Evolutionary conservation across 352 stramenopile genomes (phyloP).

Genomic region (Phytophthora nicotianae): DNA sequence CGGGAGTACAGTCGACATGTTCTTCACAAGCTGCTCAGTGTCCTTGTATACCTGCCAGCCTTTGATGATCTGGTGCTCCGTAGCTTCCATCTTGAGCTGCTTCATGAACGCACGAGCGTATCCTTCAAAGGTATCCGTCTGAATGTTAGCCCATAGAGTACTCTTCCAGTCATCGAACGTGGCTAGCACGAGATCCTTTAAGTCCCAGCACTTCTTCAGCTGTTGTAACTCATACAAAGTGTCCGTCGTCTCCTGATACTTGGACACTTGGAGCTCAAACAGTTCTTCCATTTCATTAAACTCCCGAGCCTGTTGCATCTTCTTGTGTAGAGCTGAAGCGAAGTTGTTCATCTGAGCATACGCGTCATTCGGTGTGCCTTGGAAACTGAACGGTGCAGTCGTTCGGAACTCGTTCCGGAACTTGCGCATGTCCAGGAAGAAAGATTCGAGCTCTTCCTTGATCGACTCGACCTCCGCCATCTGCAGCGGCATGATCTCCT

Average conservation of each 20-base stretch:
- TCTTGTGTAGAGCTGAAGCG: slow-evolving; percentile 63
- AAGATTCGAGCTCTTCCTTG: slow-evolving; percentile 94
- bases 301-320: slow-evolving; percentile 82
- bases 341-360: slow-evolving; percentile 89
- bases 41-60: slow-evolving; percentile 90
- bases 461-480: slow-evolving; percentile 95
- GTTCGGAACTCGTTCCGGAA: slow-evolving; percentile 95
- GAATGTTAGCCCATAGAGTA: slow-evolving; percentile 80
- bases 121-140: slow-evolving; percentile 81
- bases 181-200: slow-evolving; percentile 80
- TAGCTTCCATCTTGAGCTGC: slow-evolving; percentile 83
- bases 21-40: slow-evolving; percentile 86
- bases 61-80: slow-evolving; percentile 87
- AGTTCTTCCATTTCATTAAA: slow-evolving; percentile 89
- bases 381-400: slow-evolving; percentile 95
- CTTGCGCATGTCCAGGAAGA: slow-evolving; percentile 94
- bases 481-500: slow-evolving; percentile 97
- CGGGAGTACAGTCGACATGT: slow-evolving; percentile 83
- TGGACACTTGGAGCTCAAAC: slow-evolving; percentile 88
- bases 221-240: slow-evolving; percentile 87
- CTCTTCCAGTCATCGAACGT: slow-evolving; percentile 90
- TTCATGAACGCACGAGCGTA: slow-evolving; percentile 86
- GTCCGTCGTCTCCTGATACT: slow-evolving; percentile 90
- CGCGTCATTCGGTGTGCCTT: slow-evolving; percentile 76
- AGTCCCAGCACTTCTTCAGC: slow-evolving; percentile 88